Base-by-base conservation (phyloP, 192 early-diverging fungal genomes). In the Phlyctochytrium planicorne region DNA sequence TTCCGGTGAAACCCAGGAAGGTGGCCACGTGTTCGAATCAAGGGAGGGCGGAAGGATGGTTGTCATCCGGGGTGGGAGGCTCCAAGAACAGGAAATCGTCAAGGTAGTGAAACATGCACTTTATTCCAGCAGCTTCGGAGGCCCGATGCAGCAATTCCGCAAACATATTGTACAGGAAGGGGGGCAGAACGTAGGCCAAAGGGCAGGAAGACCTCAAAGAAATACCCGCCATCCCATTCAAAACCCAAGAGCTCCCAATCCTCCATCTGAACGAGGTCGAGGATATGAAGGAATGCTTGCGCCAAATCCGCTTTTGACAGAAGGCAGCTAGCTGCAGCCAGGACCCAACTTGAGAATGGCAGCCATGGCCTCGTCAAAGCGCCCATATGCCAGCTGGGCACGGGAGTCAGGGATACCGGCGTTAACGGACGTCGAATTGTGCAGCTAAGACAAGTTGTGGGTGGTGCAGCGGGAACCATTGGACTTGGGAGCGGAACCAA, bases 161-260 rank as follows among this genome's bases (percentile, higher is more conserved):
- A 25, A 64, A 64, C 29, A 64, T 12, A 25, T 64, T 64, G 62
- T 47, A 64, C 20, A 64, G 62, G 62, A 64, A 64, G 35, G 62
- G 62, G 40, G 60, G 31, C n/a, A n/a, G 62, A 64, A 2, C 62
- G 37, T 29, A 64, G 62, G 2, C 62, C 62, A 25, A 64, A 50
- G 0, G 62, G 62, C 16, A 64, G 37, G 36, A 34, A 64, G 23
- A 64, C 50, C 20, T 64, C 62, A 25, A 52, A 34, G 29, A 16
- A 64, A 35, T 47, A 64, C 14, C 3, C n/a, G 35, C 62, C 62
- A 14, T 20, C 4, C 62, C 62, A 64, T 16, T 6, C 2, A 47
- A 64, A 64, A 4, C 62, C 62, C 2, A 64, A 40, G 3, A 64
- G 29, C 27, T 64, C 62, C 33, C 33, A 52, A 12, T 47, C 37